Evolutionary conservation across 306 rosid genomes (phyloP), one percentile per base, ranked within the genome.

Genomic region (Malus sylvestris): DNA sequence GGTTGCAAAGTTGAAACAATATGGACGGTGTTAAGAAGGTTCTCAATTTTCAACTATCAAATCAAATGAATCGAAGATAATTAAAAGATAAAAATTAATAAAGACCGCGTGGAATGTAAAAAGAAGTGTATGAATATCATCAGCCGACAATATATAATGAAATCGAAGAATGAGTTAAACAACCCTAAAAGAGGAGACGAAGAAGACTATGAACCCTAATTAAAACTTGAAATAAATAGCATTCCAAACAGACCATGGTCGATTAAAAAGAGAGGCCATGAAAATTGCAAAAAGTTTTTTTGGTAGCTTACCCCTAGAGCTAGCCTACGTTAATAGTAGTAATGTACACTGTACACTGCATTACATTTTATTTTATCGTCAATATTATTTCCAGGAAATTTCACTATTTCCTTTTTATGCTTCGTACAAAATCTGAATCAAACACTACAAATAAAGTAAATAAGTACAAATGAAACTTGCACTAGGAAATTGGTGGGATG

Each of bases 181-280:
- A 61, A 61, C 23, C 67, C 29, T 53, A 72, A 69, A 66, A 65
- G 22, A 81, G 81, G 85, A 78, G 81, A 83, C 88, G 73, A 29
- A 38, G 72, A 71, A 63, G 68, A 63, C 7, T 71, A 38, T 71
- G 61, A 4, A 16, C 13, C 33, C 33, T 76, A 22, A 20, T 67
- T 58, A 18, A 67, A 63, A 71, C 68, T 72, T 9, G 69, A 59
- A 75, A 61, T 42, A 18, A 42, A 19, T 19, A 29, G 23, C 9
- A 46, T 1, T 45, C 44, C 45, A 73, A 27, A 60, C 53, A 42
- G 52, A 78, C 10, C 15, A 22, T 6, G 55, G 20, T 49, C 6
- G 55, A 15, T 49, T 14, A 16, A 49, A 49, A 49, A 15, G 20
- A 49, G 3, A 49, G 29, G 29, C 14, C 42, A 23, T 18, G 60